Conservation (phyloP, 2,329 filamentous ascomycete genomes). For the Diaporthe sp. region DNA sequence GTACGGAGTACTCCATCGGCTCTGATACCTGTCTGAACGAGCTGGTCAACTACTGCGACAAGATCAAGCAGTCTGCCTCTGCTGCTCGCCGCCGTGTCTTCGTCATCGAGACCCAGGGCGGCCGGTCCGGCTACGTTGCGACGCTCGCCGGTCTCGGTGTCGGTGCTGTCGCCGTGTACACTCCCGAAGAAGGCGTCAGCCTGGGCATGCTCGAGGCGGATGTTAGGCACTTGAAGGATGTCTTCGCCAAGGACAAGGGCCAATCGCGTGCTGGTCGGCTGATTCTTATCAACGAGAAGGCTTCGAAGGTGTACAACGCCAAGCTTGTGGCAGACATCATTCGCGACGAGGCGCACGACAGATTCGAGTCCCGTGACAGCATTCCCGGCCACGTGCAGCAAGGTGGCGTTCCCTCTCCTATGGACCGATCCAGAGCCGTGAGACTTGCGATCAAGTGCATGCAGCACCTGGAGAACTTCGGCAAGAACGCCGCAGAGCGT, state of each 20-base stretch:
- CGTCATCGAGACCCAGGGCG: constrained; percentile 97
- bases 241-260: constrained; percentile 88
- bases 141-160: constrained; percentile 92
- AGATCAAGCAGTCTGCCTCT: constrained; percentile 96
- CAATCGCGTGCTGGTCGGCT: constrained; percentile 92
- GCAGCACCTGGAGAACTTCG: constrained; percentile 87
- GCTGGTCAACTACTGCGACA: constrained; percentile 94
- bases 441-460: constrained; percentile 95
- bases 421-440: constrained; percentile 95
- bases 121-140: constrained; percentile 92
- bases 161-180: constrained; percentile 94
- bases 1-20: constrained; percentile 96
- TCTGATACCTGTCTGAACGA: constrained; percentile 98
- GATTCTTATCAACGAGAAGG: constrained; percentile 96
- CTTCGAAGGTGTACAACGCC: constrained; percentile 90
- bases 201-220: constrained; percentile 93
- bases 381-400: constrained; percentile 96
- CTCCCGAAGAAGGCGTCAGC: constrained; percentile 94
- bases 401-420: constrained; percentile 90
- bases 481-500: constrained; percentile 73
- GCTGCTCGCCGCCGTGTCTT: constrained; percentile 94
- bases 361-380: constrained; percentile 92
- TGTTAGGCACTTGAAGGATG: constrained; percentile 88
- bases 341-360: constrained; percentile 89
- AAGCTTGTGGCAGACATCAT: constrained; percentile 97